These are phyloP conservation scores for Candida stauntonica DNA, from an alignment of 805 yeast genomes.

Conservation along the genomic window DNA sequence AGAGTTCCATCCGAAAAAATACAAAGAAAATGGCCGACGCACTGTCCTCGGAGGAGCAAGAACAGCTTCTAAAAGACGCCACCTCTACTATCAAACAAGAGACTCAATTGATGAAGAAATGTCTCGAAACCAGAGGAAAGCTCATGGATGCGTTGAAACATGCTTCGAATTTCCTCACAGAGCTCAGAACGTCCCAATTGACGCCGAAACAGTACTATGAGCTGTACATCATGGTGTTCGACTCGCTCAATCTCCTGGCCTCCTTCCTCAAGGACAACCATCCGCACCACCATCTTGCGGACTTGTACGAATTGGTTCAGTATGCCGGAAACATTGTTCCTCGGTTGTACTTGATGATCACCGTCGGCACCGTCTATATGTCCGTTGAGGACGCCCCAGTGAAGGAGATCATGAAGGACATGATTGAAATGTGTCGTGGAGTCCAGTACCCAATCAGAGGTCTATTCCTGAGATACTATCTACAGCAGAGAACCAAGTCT, in stretches of 20 bases:
- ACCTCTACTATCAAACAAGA: constrained; percentile 59
- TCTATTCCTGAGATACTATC: constrained; percentile 80
- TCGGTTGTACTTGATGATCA: constrained; percentile 87
- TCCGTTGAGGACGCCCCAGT: constrained; percentile 71
- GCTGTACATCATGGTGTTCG: constrained; percentile 77
- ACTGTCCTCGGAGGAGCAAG: constrained; percentile 26
- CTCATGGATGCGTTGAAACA: constrained; percentile 87
- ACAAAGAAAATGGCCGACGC: constrained; percentile 7
- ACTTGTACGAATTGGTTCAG: constrained; percentile 90
- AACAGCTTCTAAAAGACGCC: constrained; percentile 38
- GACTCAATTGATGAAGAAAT: constrained; percentile 68
- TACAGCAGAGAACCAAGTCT: constrained; percentile 73
- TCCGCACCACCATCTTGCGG: constrained; percentile 71
- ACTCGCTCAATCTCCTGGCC: constrained; percentile 68
- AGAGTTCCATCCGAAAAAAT: neutral
- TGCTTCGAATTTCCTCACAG: constrained; percentile 76
- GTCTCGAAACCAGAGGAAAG: constrained; percentile 61
- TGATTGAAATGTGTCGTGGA: constrained; percentile 97
- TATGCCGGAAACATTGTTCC: constrained; percentile 94
- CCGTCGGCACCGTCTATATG: constrained; percentile 90
- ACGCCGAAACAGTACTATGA: constrained; percentile 94
- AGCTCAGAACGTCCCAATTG: constrained; percentile 68
- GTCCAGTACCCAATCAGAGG: constrained; percentile 96
- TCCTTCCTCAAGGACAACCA: constrained; percentile 63
- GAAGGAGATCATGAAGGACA: constrained; percentile 84